phyloP scores from a whole-genome alignment of 352 stramenopile species.

The Phytophthora citrophthora region DNA sequence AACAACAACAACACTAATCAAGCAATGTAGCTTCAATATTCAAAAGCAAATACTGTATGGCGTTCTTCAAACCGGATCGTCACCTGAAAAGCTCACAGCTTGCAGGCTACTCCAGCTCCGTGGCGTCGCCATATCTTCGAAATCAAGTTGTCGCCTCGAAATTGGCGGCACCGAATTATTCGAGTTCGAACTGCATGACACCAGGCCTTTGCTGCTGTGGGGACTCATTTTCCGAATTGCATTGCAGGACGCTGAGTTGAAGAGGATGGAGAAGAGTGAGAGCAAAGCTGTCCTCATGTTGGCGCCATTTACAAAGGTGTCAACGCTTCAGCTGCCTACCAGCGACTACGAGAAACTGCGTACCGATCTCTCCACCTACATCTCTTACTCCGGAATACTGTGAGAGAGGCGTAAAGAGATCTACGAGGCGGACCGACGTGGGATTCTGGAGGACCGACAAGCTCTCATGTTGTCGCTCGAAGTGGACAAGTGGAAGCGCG shows the following conservation, averaged over 20 bases:
- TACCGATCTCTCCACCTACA: constrained; percentile 14
- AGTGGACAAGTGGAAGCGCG: constrained; percentile 14
- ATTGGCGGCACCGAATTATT: background rate
- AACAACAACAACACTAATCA: constrained; percentile 8
- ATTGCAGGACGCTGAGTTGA: background rate
- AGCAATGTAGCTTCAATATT: constrained; percentile 35
- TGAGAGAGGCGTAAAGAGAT: constrained; percentile 15
- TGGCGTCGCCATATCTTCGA: constrained; percentile 14
- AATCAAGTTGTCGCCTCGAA: constrained; percentile 22
- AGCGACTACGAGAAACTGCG: constrained; percentile 17
- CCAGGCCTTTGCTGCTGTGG: constrained; percentile 3
- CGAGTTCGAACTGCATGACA: constrained; percentile 10
- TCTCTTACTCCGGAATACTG: constrained; percentile 3
- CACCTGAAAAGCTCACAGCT: background rate
- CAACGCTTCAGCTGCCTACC: background rate
- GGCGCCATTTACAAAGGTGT: background rate
- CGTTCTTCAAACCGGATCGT: background rate
- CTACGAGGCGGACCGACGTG: constrained; percentile 13
- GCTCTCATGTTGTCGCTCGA: constrained; percentile 13
- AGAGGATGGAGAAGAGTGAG: background rate
- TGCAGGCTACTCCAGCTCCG: background rate
- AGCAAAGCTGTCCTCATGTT: background rate
- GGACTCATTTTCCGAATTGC: constrained; percentile 11
- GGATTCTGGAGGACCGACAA: constrained; percentile 12
- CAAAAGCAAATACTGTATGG: background rate